Percentiles rank a stretch among this genome's conserved stretches.
Evolutionary conservation across 2,329 filamentous ascomycete genomes (phyloP).

Genomic region (Aspergillus sergii): DNA sequence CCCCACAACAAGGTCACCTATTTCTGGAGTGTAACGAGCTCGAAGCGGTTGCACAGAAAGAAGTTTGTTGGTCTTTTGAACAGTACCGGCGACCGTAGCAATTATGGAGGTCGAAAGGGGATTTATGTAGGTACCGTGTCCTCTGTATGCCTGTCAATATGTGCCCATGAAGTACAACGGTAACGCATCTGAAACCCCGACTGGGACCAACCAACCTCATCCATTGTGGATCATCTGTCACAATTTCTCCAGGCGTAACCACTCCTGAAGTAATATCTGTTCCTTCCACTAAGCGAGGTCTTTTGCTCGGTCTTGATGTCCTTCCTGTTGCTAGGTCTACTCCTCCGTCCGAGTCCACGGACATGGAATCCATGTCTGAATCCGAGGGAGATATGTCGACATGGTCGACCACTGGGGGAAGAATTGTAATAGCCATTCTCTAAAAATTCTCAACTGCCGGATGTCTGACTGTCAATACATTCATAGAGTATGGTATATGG

Average conservation of each 20-base stretch:
- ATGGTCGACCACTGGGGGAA: constrained; percentile 51
- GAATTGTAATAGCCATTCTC: constrained; percentile 62
- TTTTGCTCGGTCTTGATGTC: constrained; percentile 41
- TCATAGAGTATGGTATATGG: background rate
- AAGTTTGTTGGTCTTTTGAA: constrained; percentile 95
- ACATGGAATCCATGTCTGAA: constrained; percentile 54
- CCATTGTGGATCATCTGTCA: constrained; percentile 93
- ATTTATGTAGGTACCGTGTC: constrained; percentile 86
- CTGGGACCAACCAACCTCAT: constrained; percentile 60
- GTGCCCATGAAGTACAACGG: background rate
- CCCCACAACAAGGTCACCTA: constrained; percentile 92
- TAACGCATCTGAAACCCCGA: constrained; percentile 33
- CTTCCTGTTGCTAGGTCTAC: constrained; percentile 32
- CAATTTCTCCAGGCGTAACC: constrained; percentile 84
- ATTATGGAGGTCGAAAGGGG: constrained; percentile 68
- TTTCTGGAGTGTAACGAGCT: constrained; percentile 91
- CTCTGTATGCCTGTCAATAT: constrained; percentile 53
- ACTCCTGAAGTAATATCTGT: constrained; percentile 52
- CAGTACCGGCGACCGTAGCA: constrained; percentile 85
- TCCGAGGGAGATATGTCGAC: constrained; percentile 34
- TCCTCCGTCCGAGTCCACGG: constrained; percentile 50
- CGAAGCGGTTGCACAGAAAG: constrained; percentile 88
- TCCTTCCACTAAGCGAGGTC: constrained; percentile 33
- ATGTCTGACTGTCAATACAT: background rate
- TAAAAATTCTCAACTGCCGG: background rate